These are phyloP conservation scores for Blastobotrys illinoisensis DNA, from an alignment of 1,139 yeast genomes.

Conservation along the genomic window DNA sequence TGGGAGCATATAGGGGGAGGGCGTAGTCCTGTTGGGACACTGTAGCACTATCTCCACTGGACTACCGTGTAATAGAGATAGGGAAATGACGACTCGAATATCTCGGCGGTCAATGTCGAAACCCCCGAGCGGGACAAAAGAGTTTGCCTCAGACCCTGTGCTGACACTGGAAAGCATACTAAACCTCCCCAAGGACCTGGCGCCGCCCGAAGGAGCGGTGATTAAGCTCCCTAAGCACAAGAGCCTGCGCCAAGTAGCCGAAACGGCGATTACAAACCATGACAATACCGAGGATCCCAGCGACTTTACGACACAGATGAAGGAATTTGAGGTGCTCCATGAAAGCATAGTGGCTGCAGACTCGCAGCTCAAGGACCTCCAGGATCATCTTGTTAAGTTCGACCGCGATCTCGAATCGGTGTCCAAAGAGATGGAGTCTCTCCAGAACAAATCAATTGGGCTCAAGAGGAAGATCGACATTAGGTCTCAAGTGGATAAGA, in stretches of 20 bases:
- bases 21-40: background rate
- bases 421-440: constrained; percentile 52
- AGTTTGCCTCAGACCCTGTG: background rate
- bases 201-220: constrained; percentile 11
- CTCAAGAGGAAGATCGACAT: constrained; percentile 53
- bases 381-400: constrained; percentile 44
- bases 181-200: constrained; percentile 11
- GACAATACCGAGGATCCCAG: background rate
- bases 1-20: too few species aligned
- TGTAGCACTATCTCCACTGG: background rate
- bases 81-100: background rate
- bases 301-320: constrained; percentile 21
- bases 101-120: background rate
- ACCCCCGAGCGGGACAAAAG: background rate
- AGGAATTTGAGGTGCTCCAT: constrained; percentile 36
- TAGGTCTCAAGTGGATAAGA: constrained; percentile 51
- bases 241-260: constrained; percentile 2
- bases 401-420: constrained; percentile 52
- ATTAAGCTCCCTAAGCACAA: background rate
- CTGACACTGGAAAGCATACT: background rate
- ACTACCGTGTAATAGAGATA: background rate
- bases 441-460: constrained; percentile 52
- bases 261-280: constrained; percentile 1
- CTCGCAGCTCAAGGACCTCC: constrained; percentile 35
- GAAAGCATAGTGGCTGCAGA: constrained; percentile 38